Evolutionary conservation across 805 yeast genomes (phyloP).

Genomic region (Saccharomycopsis babjevae): DNA sequence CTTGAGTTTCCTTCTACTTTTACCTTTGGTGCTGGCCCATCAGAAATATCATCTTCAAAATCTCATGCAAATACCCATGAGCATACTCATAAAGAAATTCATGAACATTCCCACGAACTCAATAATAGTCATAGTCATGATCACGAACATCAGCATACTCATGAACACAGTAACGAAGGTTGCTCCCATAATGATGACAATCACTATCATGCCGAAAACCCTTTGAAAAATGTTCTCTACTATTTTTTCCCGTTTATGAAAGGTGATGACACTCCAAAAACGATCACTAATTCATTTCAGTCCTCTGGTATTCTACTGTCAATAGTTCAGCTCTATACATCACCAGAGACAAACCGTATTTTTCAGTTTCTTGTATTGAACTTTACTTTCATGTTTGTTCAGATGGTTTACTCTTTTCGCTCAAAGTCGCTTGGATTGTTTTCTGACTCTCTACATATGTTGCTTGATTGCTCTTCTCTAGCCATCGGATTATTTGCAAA

Average conservation of each 20-base stretch:
- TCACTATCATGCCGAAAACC: neutral
- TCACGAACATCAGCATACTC: slow-evolving; percentile 23
- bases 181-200: neutral
- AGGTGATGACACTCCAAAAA: neutral
- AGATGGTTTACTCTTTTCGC: slow-evolving; percentile 80
- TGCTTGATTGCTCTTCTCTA: slow-evolving; percentile 84
- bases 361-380: slow-evolving; percentile 79
- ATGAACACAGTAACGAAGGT: slow-evolving; percentile 18
- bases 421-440: slow-evolving; percentile 86
- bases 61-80: slow-evolving; percentile 10
- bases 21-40: neutral
- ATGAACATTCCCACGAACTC: slow-evolving; percentile 11
- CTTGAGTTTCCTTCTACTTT: neutral
- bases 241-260: slow-evolving; percentile 16
- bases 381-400: slow-evolving; percentile 90
- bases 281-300: neutral
- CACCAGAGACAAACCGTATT: slow-evolving; percentile 76
- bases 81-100: slow-evolving; percentile 12
- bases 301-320: neutral
- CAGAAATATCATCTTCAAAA: slow-evolving; percentile 11
- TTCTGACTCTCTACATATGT: slow-evolving; percentile 94
- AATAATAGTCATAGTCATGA: slow-evolving; percentile 20
- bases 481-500: slow-evolving; percentile 87
- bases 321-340: slow-evolving; percentile 29
- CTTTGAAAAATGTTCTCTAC: slow-evolving; percentile 8